Conservation (phyloP, 2,329 filamentous ascomycete species). For the Exophiala calicioides region DNA sequence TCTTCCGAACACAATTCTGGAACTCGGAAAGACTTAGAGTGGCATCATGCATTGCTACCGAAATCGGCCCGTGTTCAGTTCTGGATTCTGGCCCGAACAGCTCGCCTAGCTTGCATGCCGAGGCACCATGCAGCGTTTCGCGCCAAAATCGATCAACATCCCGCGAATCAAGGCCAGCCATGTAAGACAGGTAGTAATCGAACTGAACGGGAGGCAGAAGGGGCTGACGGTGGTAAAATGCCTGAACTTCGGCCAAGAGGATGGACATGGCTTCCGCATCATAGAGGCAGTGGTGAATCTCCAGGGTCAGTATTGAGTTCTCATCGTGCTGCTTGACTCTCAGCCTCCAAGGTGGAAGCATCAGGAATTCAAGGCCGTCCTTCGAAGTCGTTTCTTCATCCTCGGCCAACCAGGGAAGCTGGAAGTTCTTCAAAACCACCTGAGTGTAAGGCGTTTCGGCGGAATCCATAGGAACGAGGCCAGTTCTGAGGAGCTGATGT, state of each 20-base stretch:
- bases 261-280: slow-evolving; percentile 75
- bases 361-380: slow-evolving; percentile 8
- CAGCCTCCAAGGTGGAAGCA: slow-evolving; percentile 26
- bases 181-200: slow-evolving; percentile 63
- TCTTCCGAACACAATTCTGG: slow-evolving; percentile 46
- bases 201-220: slow-evolving; percentile 60
- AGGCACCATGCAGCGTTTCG: slow-evolving; percentile 43
- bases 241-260: slow-evolving; percentile 71
- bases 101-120: slow-evolving; percentile 18
- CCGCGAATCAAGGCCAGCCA: slow-evolving; percentile 52
- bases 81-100: slow-evolving; percentile 7
- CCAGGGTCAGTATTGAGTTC: slow-evolving; percentile 43
- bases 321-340: neutral
- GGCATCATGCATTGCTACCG: slow-evolving; percentile 1
- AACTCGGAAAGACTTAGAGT: slow-evolving; percentile 9
- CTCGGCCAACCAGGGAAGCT: slow-evolving; percentile 43
- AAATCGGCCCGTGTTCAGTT: neutral
- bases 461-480: slow-evolving; percentile 68
- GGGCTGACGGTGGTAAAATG: slow-evolving; percentile 49
- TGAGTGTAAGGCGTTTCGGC: slow-evolving; percentile 68
- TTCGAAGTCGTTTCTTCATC: neutral
- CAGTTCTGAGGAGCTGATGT: slow-evolving; percentile 77
- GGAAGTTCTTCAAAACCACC: slow-evolving; percentile 60
- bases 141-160: slow-evolving; percentile 68
- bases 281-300: slow-evolving; percentile 80